phyloP scores from a whole-genome alignment of 176 grass and related monocot species.

The Urochloa ruziziensis region DNA sequence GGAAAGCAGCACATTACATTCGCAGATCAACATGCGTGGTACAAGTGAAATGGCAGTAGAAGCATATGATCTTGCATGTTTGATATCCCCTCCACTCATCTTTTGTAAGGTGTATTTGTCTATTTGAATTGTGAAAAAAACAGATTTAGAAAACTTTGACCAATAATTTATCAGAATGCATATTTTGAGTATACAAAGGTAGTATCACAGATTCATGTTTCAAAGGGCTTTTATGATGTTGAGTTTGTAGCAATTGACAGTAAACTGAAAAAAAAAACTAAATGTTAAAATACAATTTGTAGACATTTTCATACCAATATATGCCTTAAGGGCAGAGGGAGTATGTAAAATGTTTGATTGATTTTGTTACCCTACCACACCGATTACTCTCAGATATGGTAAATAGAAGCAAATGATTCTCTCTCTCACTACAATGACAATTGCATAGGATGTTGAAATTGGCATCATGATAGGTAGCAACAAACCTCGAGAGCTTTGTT shows the following conservation, averaged over 20 bases:
- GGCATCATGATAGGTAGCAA: slow-evolving; percentile 1
- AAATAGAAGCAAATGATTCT: not conserved
- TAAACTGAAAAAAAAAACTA: not conserved
- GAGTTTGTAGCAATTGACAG: not conserved
- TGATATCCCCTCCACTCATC: not conserved
- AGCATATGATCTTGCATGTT: slow-evolving; percentile 11
- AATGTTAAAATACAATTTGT: not conserved
- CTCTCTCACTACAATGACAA: slow-evolving; percentile 4
- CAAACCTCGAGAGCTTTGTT: slow-evolving; percentile 86
- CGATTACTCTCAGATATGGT: not conserved
- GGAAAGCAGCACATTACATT: slow-evolving; percentile 16
- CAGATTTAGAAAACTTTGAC: not conserved
- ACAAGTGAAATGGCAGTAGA: not conserved
- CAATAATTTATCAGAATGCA: not conserved
- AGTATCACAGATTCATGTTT: not conserved
- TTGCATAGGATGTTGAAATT: slow-evolving; percentile 21
- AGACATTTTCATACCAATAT: not conserved
- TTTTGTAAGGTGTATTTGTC: not conserved
- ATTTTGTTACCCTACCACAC: not conserved
- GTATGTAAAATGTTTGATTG: not conserved
- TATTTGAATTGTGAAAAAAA: not conserved
- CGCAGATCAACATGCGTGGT: not conserved
- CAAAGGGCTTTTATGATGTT: not conserved
- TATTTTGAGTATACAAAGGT: not conserved
- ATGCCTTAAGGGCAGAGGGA: not conserved